Base-by-base conservation (phyloP, 768 basidiomycete genomes). In the Leucosporidium creatinivorum region DNA sequence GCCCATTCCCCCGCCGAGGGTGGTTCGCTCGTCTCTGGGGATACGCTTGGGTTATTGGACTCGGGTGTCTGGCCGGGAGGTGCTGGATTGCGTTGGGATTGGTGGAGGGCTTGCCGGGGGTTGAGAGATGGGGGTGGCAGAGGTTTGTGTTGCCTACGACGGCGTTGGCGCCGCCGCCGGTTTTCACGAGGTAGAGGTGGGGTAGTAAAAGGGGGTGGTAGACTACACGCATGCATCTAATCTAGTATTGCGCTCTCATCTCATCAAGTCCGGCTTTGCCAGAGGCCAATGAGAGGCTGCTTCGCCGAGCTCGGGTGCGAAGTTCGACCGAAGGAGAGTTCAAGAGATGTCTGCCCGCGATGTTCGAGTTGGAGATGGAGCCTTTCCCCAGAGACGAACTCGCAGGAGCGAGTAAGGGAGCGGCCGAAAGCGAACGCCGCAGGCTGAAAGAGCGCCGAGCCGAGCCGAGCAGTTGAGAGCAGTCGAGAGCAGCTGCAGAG, bases 241-340 rank as follows among this genome's bases (percentile, higher is more conserved):
- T 52, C 15, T 13, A 52, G 51, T 28, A 19, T 58, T 58, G 65
- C 84, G n/a, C n/a, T n/a, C n/a, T n/a, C n/a, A n/a, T 85, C 72
- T 86, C 86, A 78, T 83, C 89, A n/a, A n/a, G n/a, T 70, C 84
- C 86, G 60, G 86, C 85, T 73, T 86, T 85, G 70, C 92, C 82
- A 77, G 89, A 87, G 86, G 87, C 33, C 10, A 4, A 10, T 5
- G 33, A 33, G 33, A 33, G 33, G 33, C 33, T 17, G 3, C 39
- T 44, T 44, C 39, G 39, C 39, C 39, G 39, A 44, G 39, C 39
- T 44, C 33, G 33, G 10, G 5, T 33, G 5, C 33, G 33, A 33
- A 33, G 10, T 4, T 33, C 33, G 33, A 33, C 33, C 33, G 33
- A 33, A 33, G 10, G 5, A 10, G 33, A 4, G 10, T 33, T 7